Conservation (phyloP, 768 basidiomycete species). For the Mycena metata region DNA sequence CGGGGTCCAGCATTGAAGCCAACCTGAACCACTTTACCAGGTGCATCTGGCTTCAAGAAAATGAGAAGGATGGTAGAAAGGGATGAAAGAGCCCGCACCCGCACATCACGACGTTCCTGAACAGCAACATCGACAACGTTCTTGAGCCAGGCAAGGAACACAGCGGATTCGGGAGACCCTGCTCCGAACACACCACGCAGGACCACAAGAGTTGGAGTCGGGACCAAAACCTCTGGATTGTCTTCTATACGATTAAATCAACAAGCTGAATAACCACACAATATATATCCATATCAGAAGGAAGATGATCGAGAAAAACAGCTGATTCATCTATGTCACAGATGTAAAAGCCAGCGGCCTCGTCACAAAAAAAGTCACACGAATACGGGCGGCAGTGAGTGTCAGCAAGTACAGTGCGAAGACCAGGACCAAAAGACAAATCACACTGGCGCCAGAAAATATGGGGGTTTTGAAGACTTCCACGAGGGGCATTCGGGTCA, state of each 20-base stretch:
- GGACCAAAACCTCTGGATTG: background rate
- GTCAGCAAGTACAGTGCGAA: background rate
- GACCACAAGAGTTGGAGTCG: background rate
- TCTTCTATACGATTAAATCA: background rate
- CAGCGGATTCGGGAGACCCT: background rate
- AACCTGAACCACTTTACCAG: slow-evolving; percentile 15
- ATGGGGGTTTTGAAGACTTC: too few relatives aligned
- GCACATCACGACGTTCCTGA: slow-evolving; percentile 12
- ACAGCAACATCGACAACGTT: background rate
- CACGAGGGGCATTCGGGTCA: too few relatives aligned
- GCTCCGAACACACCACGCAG: background rate
- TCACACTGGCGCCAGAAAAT: too few relatives aligned
- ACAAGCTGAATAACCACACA: background rate
- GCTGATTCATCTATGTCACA: too few relatives aligned
- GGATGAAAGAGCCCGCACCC: slow-evolving; percentile 3
- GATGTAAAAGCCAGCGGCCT: too few relatives aligned
- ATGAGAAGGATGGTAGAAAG: background rate
- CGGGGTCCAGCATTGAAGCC: slow-evolving; percentile 24
- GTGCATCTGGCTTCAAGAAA: background rate
- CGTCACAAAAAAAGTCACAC: background rate
- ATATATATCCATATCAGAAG: background rate
- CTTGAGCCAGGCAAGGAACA: background rate
- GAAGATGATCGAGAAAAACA: background rate
- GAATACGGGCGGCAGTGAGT: background rate
- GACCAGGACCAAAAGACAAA: too few relatives aligned